Base-by-base conservation (phyloP, 768 basidiomycete species). In the Lactarius quietus region DNA sequence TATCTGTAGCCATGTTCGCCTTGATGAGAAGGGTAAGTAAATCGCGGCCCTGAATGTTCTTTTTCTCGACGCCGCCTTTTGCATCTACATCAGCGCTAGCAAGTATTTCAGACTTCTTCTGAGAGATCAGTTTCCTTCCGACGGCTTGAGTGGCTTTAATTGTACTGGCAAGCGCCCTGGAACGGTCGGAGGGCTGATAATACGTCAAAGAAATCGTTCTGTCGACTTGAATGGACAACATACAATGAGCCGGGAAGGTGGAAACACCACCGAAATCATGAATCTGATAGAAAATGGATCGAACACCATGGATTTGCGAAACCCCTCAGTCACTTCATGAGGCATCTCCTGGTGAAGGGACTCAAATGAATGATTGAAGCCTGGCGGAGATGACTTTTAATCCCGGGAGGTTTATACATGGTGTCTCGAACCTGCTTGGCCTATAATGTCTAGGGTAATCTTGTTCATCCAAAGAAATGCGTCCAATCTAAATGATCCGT, bases 1-100 rank as follows among this genome's bases (percentile, higher is more conserved):
- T 68, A 70, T 90, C 85, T 1, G 80, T 82, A 0, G 84, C 81
- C 76, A 86, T 81, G 71, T 90, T 90, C 4, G 88, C 87, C 64
- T 80, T 79, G 51, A 89, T 76, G 4, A 90, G 76, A 29, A 88
- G 70, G 0, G 84, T 84, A 4, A 90, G 76, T 3, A 90, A 71
- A 74, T 89, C 88, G 18, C 84, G 80, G 29, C 75, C n/a, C n/a
- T n/a, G n/a, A n/a, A n/a, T n/a, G n/a, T n/a, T n/a, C n/a, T n/a
- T n/a, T n/a, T n/a, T n/a, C n/a, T n/a, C n/a, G n/a, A n/a, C n/a
- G n/a, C n/a, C n/a, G n/a, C n/a, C n/a, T n/a, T n/a, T n/a, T n/a
- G n/a, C n/a, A n/a, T n/a, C n/a, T n/a, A n/a, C n/a, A n/a, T n/a
- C n/a, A n/a, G n/a, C n/a, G n/a, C n/a, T 66, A 48, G 72, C 70